Base-by-base conservation (phyloP, 169 alveolate genomes). In the Cryptosporidium meleagridis region DNA sequence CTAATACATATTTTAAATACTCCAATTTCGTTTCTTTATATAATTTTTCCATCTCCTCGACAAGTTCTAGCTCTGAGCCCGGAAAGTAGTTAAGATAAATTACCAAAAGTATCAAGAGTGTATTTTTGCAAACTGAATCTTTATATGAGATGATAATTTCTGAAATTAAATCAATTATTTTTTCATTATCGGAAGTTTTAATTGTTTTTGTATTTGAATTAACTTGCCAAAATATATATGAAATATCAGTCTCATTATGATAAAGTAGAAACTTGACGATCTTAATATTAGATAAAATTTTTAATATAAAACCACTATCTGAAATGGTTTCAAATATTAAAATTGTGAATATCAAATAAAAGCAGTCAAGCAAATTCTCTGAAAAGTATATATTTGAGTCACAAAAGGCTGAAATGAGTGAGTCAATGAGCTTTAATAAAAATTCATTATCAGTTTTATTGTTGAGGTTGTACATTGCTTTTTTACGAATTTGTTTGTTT, bases 341-440 rank as follows among this genome's bases (percentile, higher is more conserved):
- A 41, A 53, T 35, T 10, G 51, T 16, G 31, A 73, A 73, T 39
- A 52, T 3, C 26, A 73, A 73, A 23, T 73, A 73, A 37, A 53
- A 73, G 41, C 86, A 73, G 55, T 73, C 71, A 12, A 73, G 55
- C 2, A 73, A 0, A 1, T 18, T 4, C 16, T 33, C 37, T 16
- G 52, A 18, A 4, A 73, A 73, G 23, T 53, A 55, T 4, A 58
- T n/a, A 14, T 73, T 37, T 31, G 70, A 55, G 31, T 73, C 55
- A 16, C 86, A 73, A 31, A 73, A 73, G 14, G 86, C 62, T 31
- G 86, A 53, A 23, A 73, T 73, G 14, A 73, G 70, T 31, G 51
- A 18, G 37, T 73, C 86, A 31, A 73, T 37, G 2, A 73, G 37
- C 23, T 55, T 73, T 37, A 21, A 18, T 29, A 73, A 12, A 14